Evolutionary conservation across 129 eudicot genomes (phyloP), one percentile per base, ranked within the genome.

Genomic region (Escallonia rubra): DNA sequence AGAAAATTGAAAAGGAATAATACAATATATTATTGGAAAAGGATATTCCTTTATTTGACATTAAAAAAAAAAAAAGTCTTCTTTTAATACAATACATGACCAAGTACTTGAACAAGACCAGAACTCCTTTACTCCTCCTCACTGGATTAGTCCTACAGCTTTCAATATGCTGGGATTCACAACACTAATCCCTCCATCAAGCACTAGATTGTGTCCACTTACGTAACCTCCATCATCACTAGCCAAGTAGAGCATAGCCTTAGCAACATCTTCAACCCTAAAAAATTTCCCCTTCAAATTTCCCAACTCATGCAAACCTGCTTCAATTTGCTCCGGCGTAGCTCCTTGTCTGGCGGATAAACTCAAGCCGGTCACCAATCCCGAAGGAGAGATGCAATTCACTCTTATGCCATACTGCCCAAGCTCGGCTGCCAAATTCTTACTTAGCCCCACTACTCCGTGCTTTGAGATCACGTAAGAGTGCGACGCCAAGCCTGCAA

Each of bases 141-240:
- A 54, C 4, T 54, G 15, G 6, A 54, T 54, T 3, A 54, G 4
- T 7, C n/a, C n/a, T 34, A 54, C 58, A 54, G 16, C 58, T 13
- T 54, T 54, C 58, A 44, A 59, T 6, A 12, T n/a, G 61, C 15
- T 39, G 3, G 64, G 64, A 38, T 59, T 59, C 23, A 59, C n/a
- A 59, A 40, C 64, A 59, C 64, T 59, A 38, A 47, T 55, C 14
- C 83, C 83, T 13, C 83, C 83, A 63, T 78, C 83, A 41, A 78
- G 59, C 15, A 78, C 67, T 11, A 78, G 60, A 50, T 78, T 73
- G 57, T 67, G 62, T 39, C 83, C 83, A 42, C 78, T 78, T 5
- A 78, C 73, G 9, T 51, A 72, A 49, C 48, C 54, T 3, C 79
- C 71, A 61, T 72, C 83, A 10, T 73, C 79, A 47, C 83, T 78